Base-by-base conservation (phyloP, 805 yeast genomes). In the Teunomyces aglyptinius region DNA sequence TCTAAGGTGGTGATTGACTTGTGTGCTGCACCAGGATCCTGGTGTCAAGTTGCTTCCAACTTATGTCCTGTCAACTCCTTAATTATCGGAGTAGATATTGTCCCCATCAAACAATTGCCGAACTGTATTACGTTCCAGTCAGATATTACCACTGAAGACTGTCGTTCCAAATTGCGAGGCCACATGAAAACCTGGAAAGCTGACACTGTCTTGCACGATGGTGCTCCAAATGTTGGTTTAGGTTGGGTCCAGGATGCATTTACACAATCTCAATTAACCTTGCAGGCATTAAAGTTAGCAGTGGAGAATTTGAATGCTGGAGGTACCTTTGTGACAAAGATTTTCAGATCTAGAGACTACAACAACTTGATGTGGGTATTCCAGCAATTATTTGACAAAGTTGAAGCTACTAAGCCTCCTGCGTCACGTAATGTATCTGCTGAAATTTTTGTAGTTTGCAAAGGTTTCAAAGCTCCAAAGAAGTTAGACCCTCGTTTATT, bases 161-260 rank as follows among this genome's bases (percentile, higher is more conserved):
- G 99, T 76, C 80, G 97, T 57, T 89, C 97, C 38, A 89, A 82
- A 66, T 77, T 94, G 52, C 82, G 98, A 63, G 97, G 97, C 24
- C 90, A 92, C 63, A 85, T 94, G 85, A 94, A 94, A 67, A 91
- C 98, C 1, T 94, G 98, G 97, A 94, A 94, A 60, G 99, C 98
- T 1, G 98, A 94, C 63, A 89, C 96, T 0, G 98, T 94, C 15
- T 73, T 94, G 62, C 99, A 94, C 70, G 99, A 94, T 78, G 99
- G 99, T 84, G 99, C 99, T 24, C 99, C 99, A 26, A 94, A 94
- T 62, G 98, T 94, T 58, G 99, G 99, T 85, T 78, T 94, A 61
- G 96, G 96, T n/a, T 94, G 99, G 99, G 94, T 88, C 16, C 99
- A 94, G 68, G 99, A 94, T 81, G 99, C 99, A 1, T 94, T 89